Percentiles rank a stretch among this genome's conserved stretches.
phyloP scores from a whole-genome alignment of 129 eudicot genomes.

The Solidago caesia region DNA sequence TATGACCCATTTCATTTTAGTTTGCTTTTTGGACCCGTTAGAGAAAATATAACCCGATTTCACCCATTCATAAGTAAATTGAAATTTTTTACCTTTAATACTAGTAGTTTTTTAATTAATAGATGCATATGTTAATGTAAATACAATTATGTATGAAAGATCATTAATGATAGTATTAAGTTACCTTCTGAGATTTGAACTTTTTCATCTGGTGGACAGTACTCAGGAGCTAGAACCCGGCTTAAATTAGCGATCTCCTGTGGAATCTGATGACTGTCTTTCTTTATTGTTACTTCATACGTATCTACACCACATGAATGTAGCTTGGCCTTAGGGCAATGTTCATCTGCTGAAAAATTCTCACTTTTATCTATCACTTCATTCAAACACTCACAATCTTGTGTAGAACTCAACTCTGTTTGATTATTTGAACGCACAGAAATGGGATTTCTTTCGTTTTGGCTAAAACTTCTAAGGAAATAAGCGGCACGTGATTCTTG shows the following conservation, averaged over 20 bases:
- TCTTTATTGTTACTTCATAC: not conserved
- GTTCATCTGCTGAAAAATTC: conserved; percentile 19
- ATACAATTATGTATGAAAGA: not conserved
- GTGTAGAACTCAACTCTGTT: conserved; percentile 15
- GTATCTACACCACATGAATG: not conserved
- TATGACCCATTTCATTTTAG: not conserved
- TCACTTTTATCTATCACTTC: conserved; percentile 22
- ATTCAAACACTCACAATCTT: conserved; percentile 22
- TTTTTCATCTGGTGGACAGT: conserved; percentile 24
- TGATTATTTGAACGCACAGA: conserved; percentile 6
- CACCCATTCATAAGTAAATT: not conserved
- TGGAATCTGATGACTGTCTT: conserved; percentile 18
- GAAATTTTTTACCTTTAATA: not conserved
- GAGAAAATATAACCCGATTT: not conserved
- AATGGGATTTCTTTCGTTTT: conserved; percentile 22
- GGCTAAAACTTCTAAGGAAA: conserved; percentile 14
- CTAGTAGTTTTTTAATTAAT: not conserved
- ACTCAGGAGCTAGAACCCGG: conserved; percentile 22
- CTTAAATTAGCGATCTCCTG: conserved; percentile 18
- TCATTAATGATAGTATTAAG: too few relatives aligned
- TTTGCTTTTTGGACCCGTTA: not conserved
- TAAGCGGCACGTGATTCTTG: conserved; percentile 24
- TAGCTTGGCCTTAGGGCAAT: conserved; percentile 10
- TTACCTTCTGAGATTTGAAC: conserved; percentile 39
- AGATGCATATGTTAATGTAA: not conserved